Evolutionary conservation across 2,329 filamentous ascomycete species (phyloP).

Genomic region (Alternaria atra): DNA sequence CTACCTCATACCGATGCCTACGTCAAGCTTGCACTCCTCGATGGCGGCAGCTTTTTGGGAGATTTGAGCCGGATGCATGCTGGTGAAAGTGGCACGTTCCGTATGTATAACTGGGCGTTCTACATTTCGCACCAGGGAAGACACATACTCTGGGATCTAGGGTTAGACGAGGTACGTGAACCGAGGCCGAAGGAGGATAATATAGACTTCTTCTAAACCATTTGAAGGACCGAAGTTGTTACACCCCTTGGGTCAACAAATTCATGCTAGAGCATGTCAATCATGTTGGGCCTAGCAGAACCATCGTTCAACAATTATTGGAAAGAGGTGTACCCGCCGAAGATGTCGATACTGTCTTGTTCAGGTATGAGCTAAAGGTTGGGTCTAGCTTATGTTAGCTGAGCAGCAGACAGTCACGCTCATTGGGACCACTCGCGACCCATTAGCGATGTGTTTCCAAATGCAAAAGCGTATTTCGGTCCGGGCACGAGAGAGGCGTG

Average conservation of each 20-base stretch:
- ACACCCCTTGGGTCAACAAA: slow-evolving; percentile 47
- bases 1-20: slow-evolving; percentile 29
- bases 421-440: slow-evolving; percentile 48
- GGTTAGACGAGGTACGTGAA: slow-evolving; percentile 39
- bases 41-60: slow-evolving; percentile 46
- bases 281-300: slow-evolving; percentile 39
- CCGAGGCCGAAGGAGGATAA: not conserved
- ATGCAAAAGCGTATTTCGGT: slow-evolving; percentile 43
- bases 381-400: not conserved
- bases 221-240: slow-evolving; percentile 39
- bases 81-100: slow-evolving; percentile 36
- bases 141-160: slow-evolving; percentile 46
- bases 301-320: slow-evolving; percentile 38
- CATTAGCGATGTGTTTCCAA: slow-evolving; percentile 39
- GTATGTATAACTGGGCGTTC: slow-evolving; percentile 51
- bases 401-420: slow-evolving; percentile 36
- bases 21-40: slow-evolving; percentile 39
- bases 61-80: slow-evolving; percentile 41
- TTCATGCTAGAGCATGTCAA: slow-evolving; percentile 40
- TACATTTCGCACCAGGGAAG: slow-evolving; percentile 36
- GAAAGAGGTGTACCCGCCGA: slow-evolving; percentile 30
- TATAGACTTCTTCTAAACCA: not conserved
- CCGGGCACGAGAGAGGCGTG: slow-evolving; percentile 40
- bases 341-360: slow-evolving; percentile 40
- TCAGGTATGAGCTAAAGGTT: slow-evolving; percentile 31